phyloP scores from a whole-genome alignment of 371 early-diverging fungal species.

The Mortierella sp. region DNA sequence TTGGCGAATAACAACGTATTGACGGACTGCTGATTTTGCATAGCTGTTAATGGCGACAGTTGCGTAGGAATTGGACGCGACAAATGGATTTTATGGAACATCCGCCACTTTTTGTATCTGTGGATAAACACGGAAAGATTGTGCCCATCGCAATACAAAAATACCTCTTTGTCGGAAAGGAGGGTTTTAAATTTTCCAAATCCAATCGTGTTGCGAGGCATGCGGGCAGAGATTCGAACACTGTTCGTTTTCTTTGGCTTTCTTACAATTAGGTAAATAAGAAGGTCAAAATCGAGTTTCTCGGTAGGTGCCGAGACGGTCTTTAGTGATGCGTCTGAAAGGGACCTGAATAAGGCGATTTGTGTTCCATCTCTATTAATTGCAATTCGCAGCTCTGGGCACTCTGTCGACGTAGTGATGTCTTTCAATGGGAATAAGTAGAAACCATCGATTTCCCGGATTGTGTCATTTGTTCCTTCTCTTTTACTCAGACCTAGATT shows the following conservation, averaged over 20 bases:
- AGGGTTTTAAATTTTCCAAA: background rate
- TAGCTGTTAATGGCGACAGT: background rate
- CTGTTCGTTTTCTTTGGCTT: too few species aligned
- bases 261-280: background rate
- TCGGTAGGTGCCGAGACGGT: background rate
- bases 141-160: background rate
- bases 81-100: too few species aligned
- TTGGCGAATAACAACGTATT: background rate
- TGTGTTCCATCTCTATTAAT: constrained; percentile 1
- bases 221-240: background rate
- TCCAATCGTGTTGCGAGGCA: background rate
- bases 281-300: background rate
- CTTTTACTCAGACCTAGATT: background rate
- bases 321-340: background rate
- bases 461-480: too few species aligned
- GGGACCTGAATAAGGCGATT: background rate
- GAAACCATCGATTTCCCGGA: too few species aligned
- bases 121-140: background rate
- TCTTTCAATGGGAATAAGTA: too few species aligned
- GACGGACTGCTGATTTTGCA: background rate
- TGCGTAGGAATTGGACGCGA: background rate
- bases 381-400: background rate
- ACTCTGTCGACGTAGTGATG: background rate
- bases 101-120: background rate
- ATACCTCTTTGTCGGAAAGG: background rate